phyloP scores from a whole-genome alignment of 2,329 filamentous ascomycete genomes.

The Fusarium luffae region DNA sequence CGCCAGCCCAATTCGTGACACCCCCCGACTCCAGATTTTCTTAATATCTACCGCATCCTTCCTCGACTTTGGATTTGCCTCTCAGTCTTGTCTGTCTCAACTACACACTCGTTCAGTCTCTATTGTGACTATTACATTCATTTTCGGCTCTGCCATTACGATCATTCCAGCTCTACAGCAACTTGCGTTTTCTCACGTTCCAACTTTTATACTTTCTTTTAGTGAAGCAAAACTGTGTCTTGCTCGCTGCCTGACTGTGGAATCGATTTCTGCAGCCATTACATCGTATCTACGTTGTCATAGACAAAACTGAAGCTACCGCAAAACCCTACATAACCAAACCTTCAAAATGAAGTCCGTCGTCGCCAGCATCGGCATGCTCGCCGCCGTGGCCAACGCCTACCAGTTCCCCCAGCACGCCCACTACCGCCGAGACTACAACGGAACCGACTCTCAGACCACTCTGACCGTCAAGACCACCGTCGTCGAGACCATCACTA shows the following conservation, averaged over 20 bases:
- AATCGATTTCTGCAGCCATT: constrained; percentile 50
- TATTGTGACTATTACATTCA: constrained; percentile 46
- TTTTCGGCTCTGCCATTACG: constrained; percentile 46
- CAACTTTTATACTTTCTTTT: constrained; percentile 42
- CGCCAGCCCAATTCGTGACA: constrained; percentile 35
- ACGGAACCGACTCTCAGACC: constrained; percentile 49
- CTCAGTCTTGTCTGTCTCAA: constrained; percentile 41
- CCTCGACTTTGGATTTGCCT: constrained; percentile 32
- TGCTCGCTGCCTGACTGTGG: constrained; percentile 42
- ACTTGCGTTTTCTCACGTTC: constrained; percentile 32
- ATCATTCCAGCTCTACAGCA: constrained; percentile 45
- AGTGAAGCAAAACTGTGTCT: constrained; percentile 50
- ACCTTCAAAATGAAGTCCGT: constrained; percentile 61
- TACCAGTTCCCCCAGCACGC: constrained; percentile 50
- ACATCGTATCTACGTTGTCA: constrained; percentile 33
- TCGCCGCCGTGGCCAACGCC: constrained; percentile 59
- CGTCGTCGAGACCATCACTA: constrained; percentile 67
- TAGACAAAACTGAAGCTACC: constrained; percentile 42
- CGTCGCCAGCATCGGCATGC: constrained; percentile 56
- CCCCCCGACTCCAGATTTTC: constrained; percentile 40
- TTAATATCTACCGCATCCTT: constrained; percentile 46
- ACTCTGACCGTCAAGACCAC: constrained; percentile 65
- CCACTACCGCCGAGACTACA: constrained; percentile 46
- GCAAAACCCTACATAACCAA: constrained; percentile 14
- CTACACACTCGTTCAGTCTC: constrained; percentile 44